Conservation (phyloP, 2,329 filamentous ascomycete genomes). For the Aspergillus tamarii region DNA sequence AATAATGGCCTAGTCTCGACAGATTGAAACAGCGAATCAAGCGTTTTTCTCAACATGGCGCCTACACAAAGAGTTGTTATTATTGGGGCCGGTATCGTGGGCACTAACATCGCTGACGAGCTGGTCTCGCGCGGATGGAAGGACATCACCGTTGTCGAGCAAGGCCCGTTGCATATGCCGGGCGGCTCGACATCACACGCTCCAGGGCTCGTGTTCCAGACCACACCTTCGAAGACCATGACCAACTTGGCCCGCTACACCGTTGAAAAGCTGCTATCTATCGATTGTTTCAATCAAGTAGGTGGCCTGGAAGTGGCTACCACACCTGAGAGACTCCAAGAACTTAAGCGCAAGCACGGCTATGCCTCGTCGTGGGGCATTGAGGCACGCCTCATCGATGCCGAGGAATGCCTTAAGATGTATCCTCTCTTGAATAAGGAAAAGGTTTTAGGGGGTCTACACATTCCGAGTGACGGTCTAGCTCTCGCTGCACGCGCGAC, state of each 20-base stretch:
- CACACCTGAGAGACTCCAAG: slow-evolving; percentile 60
- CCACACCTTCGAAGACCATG: slow-evolving; percentile 53
- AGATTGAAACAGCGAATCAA: background rate
- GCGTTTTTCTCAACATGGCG: background rate
- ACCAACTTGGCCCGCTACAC: slow-evolving; percentile 64
- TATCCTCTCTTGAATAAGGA: slow-evolving; percentile 61
- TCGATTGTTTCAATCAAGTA: slow-evolving; percentile 65
- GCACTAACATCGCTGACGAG: slow-evolving; percentile 66
- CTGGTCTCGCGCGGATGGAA: slow-evolving; percentile 64
- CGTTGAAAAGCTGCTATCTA: slow-evolving; percentile 60
- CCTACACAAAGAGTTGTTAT: slow-evolving; percentile 56
- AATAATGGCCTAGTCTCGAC: background rate
- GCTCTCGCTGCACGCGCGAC: slow-evolving; percentile 65
- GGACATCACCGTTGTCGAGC: slow-evolving; percentile 66
- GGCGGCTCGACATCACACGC: slow-evolving; percentile 69
- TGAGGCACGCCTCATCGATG: slow-evolving; percentile 54
- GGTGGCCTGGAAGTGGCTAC: slow-evolving; percentile 67
- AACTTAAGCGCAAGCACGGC: slow-evolving; percentile 65
- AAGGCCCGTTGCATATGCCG: slow-evolving; percentile 64
- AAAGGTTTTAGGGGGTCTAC: slow-evolving; percentile 60
- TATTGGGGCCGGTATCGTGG: slow-evolving; percentile 67
- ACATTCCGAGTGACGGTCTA: slow-evolving; percentile 64
- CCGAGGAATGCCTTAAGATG: slow-evolving; percentile 56
- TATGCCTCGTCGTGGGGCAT: slow-evolving; percentile 66
- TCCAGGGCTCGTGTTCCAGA: slow-evolving; percentile 67